Evolutionary conservation across 2,329 filamentous ascomycete genomes (phyloP).

Genomic region (Neoscytalidium dimidiatum): DNA sequence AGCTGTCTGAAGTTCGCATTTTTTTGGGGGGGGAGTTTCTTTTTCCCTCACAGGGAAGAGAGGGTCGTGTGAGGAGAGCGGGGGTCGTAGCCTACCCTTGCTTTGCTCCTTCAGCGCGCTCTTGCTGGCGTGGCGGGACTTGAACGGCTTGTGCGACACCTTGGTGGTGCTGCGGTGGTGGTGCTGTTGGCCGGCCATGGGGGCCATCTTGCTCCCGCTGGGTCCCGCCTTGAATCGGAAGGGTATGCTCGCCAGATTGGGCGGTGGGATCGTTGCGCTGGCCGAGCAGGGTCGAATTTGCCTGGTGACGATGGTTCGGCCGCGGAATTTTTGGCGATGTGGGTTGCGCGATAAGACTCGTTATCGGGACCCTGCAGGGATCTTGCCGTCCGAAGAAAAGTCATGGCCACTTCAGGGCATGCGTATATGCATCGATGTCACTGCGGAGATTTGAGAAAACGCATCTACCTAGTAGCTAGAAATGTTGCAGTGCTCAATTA

Average conservation of each 20-base stretch:
- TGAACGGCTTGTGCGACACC: slow-evolving; percentile 83
- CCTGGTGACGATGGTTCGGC: background rate
- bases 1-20: background rate
- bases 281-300: background rate
- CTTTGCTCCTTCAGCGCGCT: slow-evolving; percentile 78
- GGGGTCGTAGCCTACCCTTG: slow-evolving; percentile 73
- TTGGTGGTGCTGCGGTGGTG: slow-evolving; percentile 95
- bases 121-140: slow-evolving; percentile 88
- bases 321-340: slow-evolving; percentile 20
- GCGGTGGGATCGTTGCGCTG: background rate
- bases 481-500: background rate
- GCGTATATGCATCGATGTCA: no score
- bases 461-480: background rate
- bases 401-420: slow-evolving; percentile 4
- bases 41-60: no score
- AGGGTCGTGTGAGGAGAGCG: background rate
- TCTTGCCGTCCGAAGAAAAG: background rate
- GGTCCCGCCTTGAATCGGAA: slow-evolving; percentile 84
- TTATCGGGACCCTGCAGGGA: slow-evolving; percentile 12
- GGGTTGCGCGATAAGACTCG: slow-evolving; percentile 14
- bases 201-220: slow-evolving; percentile 68
- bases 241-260: slow-evolving; percentile 46
- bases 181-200: slow-evolving; percentile 66
- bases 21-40: background rate
- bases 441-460: no score